Base-by-base conservation (phyloP, 345 rosid genomes). In the Eucalyptus coolabah region DNA sequence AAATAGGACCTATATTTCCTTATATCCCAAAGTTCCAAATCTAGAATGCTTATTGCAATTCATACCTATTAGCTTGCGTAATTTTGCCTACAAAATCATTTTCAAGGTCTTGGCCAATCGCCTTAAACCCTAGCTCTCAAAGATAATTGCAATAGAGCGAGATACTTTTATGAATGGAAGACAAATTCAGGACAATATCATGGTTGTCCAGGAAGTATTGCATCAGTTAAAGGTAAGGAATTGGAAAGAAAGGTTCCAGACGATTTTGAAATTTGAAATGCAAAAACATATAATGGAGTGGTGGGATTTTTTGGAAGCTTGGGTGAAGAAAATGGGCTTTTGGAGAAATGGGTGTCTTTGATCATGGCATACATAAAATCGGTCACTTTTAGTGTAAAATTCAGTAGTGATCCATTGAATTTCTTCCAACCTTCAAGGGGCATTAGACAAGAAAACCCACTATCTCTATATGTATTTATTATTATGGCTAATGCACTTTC, bases 221-320 rank as follows among this genome's bases (percentile, higher is more conserved):
- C 63, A 56, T 24, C 6, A 56, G 0, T 56, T 56, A 56, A 56
- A 26, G 63, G 28, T 56, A 56, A 56, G 30, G 30, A 56, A 56
- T 24, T 24, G 63, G 28, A 24, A 56, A 24, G 30, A 56, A 56
- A 56, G 13, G 63, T 56, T 56, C 6, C 3, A 2, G 1, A 26
- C 0, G 6, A 56, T 56, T 56, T 56, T 56, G 63, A 56, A 56
- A 56, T 0, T 56, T 56, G 63, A 56, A 21, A 56, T 56, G 63
- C 2, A 0, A 56, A 56, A 0, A 24, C 2, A 0, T 24, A 56
- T 51, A 0, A 56, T 11, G 0, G 3, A 24, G 63, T 24, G 63
- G 6, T 56, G 28, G 63, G 13, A 56, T 23, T 9, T 56, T 56
- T 24, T 2, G 63, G 60, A 56, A 56, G 63, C 6, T 24, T 11